Base-by-base conservation (phyloP, 1,284 basidiomycete genomes). In the Meira nashicola region DNA sequence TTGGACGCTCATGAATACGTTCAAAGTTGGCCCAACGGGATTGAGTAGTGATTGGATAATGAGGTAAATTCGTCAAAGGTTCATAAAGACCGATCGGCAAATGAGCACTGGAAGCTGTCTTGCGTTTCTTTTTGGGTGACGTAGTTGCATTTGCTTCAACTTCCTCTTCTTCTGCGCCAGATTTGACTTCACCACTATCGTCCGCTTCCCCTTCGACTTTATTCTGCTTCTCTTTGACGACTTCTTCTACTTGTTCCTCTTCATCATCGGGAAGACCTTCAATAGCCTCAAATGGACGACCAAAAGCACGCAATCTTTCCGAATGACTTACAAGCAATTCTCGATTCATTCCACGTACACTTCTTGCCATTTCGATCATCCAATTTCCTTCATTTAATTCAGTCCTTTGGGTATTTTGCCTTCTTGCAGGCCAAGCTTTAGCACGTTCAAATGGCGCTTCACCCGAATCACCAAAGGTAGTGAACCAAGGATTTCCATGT, bases 311-410 rank as follows among this genome's bases (percentile, higher is more conserved):
- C 1, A 70, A 46, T 17, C 72, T 63, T 48, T 72, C 72, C 21
- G 54, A 58, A 48, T 74, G 67, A 12, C 65, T 66, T 39, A 70
- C 70, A 41, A 59, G 60, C 28, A 78, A 63, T 61, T 78, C 76
- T 6, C 62, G 52, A 51, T 78, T 78, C 69, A 76, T 71, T 10
- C 67, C 67, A 33, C 64, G 66, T 1, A 73, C 74, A 58, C 71
- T 76, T 9, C 67, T 60, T 1, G 74, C 74, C 67, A 75, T 72
- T 62, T 71, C 68, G 14, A 74, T 63, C 67, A 76, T 74, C 76
- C 76, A 78, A 54, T 78, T 78, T 48, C 75, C 68, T 48, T 75
- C 71, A 37, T 65, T 70, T 46, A 78, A 57, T 40, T 77, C 71
- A 25, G 67, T 57, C 8, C 73, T 66, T 47, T 69, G 63, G 52